These are phyloP conservation scores for Testicularia cyperi DNA, from an alignment of 1,284 basidiomycete genomes.

Conservation along the genomic window DNA sequence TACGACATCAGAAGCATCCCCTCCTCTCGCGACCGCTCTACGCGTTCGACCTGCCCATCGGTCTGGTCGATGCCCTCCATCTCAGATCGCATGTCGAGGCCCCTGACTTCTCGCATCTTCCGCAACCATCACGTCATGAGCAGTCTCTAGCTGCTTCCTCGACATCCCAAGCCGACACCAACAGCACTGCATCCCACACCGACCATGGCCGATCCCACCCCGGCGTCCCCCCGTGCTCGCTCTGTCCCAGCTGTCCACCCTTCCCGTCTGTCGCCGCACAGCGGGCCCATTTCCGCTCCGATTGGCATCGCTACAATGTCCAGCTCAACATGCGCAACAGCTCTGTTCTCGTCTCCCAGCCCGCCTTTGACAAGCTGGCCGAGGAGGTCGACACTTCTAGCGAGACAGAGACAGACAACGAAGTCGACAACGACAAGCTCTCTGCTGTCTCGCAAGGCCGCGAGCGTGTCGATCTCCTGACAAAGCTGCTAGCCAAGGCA, in stretches of 20 bases:
- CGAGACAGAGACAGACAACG: constrained; percentile 34
- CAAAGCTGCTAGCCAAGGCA: constrained; percentile 27
- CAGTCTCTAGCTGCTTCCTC: constrained; percentile 10
- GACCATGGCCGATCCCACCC: constrained; percentile 11
- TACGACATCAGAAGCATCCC: constrained; percentile 13
- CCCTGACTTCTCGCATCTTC: constrained; percentile 17
- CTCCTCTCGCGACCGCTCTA: constrained; percentile 41
- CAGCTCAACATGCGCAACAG: constrained; percentile 63
- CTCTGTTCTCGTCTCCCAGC: constrained; percentile 15
- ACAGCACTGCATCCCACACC: not conserved
- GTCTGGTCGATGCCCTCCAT: constrained; percentile 16
- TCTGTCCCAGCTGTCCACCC: constrained; percentile 61
- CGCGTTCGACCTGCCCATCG: constrained; percentile 38
- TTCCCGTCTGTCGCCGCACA: constrained; percentile 81
- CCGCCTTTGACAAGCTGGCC: constrained; percentile 34
- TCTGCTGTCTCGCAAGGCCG: no score
- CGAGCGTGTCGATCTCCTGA: constrained; percentile 47
- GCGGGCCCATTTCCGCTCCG: constrained; percentile 82
- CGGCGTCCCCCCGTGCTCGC: constrained; percentile 39
- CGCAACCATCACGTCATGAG: no score
- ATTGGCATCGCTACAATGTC: constrained; percentile 98
- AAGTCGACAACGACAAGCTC: constrained; percentile 1
- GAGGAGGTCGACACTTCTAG: constrained; percentile 38
- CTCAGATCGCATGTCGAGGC: constrained; percentile 29
- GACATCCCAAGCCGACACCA: constrained; percentile 2